Evolutionary conservation across 305 asterid genomes (phyloP), one percentile per base, ranked within the genome.

Genomic region (Caryopteris hybrid): DNA sequence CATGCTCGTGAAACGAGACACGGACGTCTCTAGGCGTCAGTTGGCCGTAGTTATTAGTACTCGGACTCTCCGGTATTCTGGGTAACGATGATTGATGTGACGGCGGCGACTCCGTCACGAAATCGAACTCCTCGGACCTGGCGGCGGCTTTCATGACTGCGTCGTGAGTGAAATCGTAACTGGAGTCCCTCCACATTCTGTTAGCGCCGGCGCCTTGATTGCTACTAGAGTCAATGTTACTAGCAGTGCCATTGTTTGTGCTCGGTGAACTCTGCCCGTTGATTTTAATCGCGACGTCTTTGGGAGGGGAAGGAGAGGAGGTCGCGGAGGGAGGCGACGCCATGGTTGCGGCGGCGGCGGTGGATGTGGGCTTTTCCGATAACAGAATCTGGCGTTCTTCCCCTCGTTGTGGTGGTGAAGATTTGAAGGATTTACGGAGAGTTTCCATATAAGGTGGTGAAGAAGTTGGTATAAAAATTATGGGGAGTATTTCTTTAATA

Each of bases 101-200:
- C n/a, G 62, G 38, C 34, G 91, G 90, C 0, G 88, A 83, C 7
- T 84, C 92, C 18, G 86, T 63, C 0, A 72, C 73, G 61, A 90
- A 85, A 63, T 84, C 96, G 81, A 92, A 92, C 65, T 86, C 92
- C 67, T 69, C 71, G 36, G 70, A 82, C 58, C 20, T 68, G 16
- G 80, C 78, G 16, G 88, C 87, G 53, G 85, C 81, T 54, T 39
- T 80, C 89, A 80, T 84, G 0, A 82, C 85, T 57, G 86, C 78
- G 78, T 90, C 97, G 73, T 84, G 86, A 0, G 96, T 66, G 85
- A 85, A 92, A 76, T 90, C 97, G 80, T 85, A 85, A 59, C 93
- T 90, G 11, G 89, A 76, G 62, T 75, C 95, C 58, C 90, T 78
- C 80, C 85, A 78, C 74, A 82, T 72, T 70, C 69, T 78, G 76